These are phyloP conservation scores for Ampelomyces quisqualis DNA, from an alignment of 2,329 filamentous ascomycete species.

Conservation along the genomic window DNA sequence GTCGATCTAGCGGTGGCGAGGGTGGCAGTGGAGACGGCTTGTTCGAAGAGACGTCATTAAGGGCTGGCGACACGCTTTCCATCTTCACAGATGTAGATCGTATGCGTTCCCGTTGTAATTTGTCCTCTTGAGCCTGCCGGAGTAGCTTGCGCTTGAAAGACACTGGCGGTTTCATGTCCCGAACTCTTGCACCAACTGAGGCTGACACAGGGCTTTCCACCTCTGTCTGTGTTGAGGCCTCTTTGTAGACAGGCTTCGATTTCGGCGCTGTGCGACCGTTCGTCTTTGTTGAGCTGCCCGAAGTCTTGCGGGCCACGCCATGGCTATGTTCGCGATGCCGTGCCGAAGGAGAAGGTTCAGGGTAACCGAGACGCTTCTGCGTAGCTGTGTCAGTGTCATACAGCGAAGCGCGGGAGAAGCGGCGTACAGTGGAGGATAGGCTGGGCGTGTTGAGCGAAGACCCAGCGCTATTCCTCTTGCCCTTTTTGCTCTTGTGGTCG, in stretches of 20 bases:
- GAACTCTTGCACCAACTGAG: conserved; percentile 15
- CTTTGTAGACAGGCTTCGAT: conserved; percentile 37
- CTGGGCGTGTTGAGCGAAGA: conserved; percentile 55
- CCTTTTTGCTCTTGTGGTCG: conserved; percentile 54
- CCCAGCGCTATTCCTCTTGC: conserved; percentile 58
- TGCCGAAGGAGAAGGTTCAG: conserved; percentile 40
- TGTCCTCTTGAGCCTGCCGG: conserved; percentile 42
- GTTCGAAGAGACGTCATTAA: conserved; percentile 36
- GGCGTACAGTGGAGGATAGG: conserved; percentile 46
- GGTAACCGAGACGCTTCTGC: conserved; percentile 43
- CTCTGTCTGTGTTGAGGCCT: conserved; percentile 40
- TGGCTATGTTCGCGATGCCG: conserved; percentile 40
- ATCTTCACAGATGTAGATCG: conserved; percentile 40
- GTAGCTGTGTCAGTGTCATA: conserved; percentile 21
- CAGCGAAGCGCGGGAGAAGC: conserved; percentile 10
- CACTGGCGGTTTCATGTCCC: conserved; percentile 32
- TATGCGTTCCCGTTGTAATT: conserved; percentile 40
- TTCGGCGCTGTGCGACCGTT: conserved; percentile 31
- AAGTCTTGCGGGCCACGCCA: conserved; percentile 40
- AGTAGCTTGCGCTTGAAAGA: conserved; percentile 43
- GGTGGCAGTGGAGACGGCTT: conserved; percentile 35
- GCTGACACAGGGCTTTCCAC: conserved; percentile 13
- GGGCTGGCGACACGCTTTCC: conserved; percentile 35
- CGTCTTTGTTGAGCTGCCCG: conserved; percentile 45
- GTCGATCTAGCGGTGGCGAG: conserved; percentile 26